Base-by-base conservation (phyloP, 2,329 filamentous ascomycete species). In the Penicillium glabrum region DNA sequence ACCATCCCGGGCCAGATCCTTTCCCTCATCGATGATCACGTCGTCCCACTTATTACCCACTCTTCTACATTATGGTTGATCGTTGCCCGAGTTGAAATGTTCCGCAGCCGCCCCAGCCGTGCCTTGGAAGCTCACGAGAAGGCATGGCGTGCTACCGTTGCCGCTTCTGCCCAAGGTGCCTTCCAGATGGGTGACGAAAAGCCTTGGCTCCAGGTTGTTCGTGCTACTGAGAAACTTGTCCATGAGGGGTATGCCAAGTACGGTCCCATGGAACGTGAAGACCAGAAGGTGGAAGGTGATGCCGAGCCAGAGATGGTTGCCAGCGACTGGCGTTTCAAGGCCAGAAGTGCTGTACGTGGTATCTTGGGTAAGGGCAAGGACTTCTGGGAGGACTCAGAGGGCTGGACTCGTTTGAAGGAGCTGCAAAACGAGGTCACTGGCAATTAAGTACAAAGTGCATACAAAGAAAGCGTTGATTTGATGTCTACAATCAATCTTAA, bases 111-210 rank as follows among this genome's bases (percentile, higher is more conserved):
- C 52, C 89, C 88, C 1, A 76, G 79, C 0, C 87, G 86, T 1
- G 90, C 93, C 5, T 80, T 98, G 1, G 89, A 92, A 6, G 91
- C 90, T 1, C 86, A 93, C 29, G 95, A 98, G 76, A 93, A 93
- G 70, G 91, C 89, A 0, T 99, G 93, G 93, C 84, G 95, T 2
- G 86, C 89, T 0, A 81, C 50, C 76, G 84, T 64, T 79, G 85
- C 27, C 69, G 78, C 56, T 57, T 77, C 64, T 70, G 78, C 57
- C 63, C 79, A 62, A 67, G 82, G 70, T 26, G 73, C 73, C 24
- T 77, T 73, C 69, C 75, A 72, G 70, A 76, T 69, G 79, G 86
- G 84, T 74, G 79, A 84, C 27, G 83, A 84, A 61, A 80, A 80
- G 44, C 83, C 83, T 19, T 96, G 91, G 90, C 78, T 85, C 57